Conservation (phyloP, 495 filamentous ascomycete genomes). For the Aspergillus nidulans region DNA sequence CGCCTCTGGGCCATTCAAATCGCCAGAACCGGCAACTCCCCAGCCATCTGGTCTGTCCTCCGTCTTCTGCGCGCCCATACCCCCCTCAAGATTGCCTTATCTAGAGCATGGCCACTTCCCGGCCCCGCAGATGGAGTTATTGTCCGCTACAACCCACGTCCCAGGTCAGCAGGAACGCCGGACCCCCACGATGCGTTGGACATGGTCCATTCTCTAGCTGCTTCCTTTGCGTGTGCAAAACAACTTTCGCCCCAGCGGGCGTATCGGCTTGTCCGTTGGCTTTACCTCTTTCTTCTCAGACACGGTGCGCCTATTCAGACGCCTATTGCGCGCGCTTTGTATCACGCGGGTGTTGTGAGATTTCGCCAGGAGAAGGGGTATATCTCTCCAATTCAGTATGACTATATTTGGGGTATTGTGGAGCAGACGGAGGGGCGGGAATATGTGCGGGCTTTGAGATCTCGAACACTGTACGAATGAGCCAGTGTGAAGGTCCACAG, state of each 20-base stretch:
- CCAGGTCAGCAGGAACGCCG: constrained; percentile 20
- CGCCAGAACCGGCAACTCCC: constrained; percentile 31
- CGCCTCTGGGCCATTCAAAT: constrained; percentile 26
- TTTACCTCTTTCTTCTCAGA: constrained; percentile 34
- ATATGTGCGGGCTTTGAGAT: constrained; percentile 24
- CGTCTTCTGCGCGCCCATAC: constrained; percentile 36
- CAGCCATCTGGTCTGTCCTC: constrained; percentile 29
- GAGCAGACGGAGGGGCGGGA: constrained; percentile 31
- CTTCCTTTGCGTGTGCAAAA: constrained; percentile 29
- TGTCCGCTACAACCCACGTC: constrained; percentile 27
- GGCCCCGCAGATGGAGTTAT: constrained; percentile 29
- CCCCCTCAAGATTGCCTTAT: constrained; percentile 35
- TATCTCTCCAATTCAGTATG: constrained; percentile 27
- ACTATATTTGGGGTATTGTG: constrained; percentile 36
- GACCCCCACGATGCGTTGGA: constrained; percentile 36
- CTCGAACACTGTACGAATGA: not conserved
- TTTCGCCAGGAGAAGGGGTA: constrained; percentile 28
- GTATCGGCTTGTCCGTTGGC: constrained; percentile 34
- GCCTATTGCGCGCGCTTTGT: constrained; percentile 38
- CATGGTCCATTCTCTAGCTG: constrained; percentile 37
- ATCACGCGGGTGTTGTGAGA: constrained; percentile 43
- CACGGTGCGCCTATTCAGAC: constrained; percentile 39
- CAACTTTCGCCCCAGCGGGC: constrained; percentile 32
- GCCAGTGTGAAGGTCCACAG: not conserved
- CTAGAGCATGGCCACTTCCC: constrained; percentile 29